A percentile compares a stretch with the other conserved stretches of the same genome.
Conservation (phyloP, 345 rosid species). For the Cardamine chenopodiifolia region DNA sequence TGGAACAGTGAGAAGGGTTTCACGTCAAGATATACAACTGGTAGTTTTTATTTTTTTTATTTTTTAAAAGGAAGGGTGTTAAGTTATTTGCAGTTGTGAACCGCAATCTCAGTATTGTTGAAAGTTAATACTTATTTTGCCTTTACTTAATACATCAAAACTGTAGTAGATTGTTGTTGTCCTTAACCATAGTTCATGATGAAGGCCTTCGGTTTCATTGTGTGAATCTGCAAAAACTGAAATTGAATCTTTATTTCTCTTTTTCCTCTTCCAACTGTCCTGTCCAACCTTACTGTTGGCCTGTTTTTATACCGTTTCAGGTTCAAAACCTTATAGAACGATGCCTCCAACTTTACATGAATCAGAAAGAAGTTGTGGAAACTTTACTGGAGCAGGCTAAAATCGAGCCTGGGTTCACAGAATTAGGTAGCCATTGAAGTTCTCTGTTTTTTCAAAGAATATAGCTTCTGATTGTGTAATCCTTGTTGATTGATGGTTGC, state of each 20-base stretch:
- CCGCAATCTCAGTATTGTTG: not conserved
- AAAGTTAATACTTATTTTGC: too few species aligned
- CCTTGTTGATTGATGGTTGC: not conserved
- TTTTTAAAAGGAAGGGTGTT: not conserved
- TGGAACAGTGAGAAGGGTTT: constrained; percentile 76
- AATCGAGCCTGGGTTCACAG: constrained; percentile 97
- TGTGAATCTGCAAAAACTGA: too few species aligned
- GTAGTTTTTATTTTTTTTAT: constrained; percentile 39
- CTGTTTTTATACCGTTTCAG: constrained; percentile 50
- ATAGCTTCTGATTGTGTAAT: not conserved
- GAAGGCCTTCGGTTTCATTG: too few species aligned
- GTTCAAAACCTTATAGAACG: constrained; percentile 95
- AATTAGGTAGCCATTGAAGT: constrained; percentile 67
- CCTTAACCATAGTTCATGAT: too few species aligned
- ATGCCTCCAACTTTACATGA: constrained; percentile 96
- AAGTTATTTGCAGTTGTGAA: constrained; percentile 4
- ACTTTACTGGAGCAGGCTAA: constrained; percentile 82
- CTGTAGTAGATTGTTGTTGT: too few species aligned
- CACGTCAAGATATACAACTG: constrained; percentile 86
- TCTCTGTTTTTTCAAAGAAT: not conserved
- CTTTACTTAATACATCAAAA: too few species aligned
- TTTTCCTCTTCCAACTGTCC: too few species aligned
- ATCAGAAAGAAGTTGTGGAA: constrained; percentile 88
- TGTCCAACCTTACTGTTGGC: too few species aligned
- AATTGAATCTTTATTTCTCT: too few species aligned